Base-by-base conservation (phyloP, 805 yeast species). In the Lipomyces spencermartinsiae region DNA sequence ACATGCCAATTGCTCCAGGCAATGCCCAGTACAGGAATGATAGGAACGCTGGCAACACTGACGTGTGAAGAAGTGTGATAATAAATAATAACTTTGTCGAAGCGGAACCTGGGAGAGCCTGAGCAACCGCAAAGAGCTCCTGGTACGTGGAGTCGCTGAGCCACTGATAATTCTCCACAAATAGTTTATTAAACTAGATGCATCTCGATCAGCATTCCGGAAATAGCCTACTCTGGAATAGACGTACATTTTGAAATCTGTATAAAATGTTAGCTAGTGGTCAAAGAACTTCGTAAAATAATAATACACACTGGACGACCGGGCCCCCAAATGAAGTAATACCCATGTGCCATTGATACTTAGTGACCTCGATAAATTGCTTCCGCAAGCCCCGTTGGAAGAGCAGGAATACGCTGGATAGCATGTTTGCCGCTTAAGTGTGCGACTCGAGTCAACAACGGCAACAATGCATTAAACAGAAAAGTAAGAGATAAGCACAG, bases 1-100 rank as follows among this genome's bases (percentile, higher is more conserved):
- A 63, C 69, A 66, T 66, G 8, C 72, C 72, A 5, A 63, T 56
- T 12, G 72, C 72, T 6, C 72, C 72, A 7, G 72, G 72, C 3
- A 62, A 58, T 14, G 69, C 66, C 72, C 72, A 69, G 54, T 51
- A 63, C 16, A 69, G 54, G 57, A 69, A 69, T 5, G 72, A 63
- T 6, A 69, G 22, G 31, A 67, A n/a, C 22, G 68, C 72, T 6
- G 71, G 66, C 16, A 69, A 35, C 12, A 69, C 19, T 12, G 68
- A 63, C 22, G 70, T 64, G 31, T 63, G 72, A 6, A 69, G 63
- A 19, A 69, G 57, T 4, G 69, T 67, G 61, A 69, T 69, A 51
- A 64, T 63, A 53, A 66, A 69, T 22, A 67, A 55, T 53, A 69
- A 35, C 63, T 69, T 66, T 2, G 72, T 69, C 25, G 70, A 66